Percentiles rank a stretch among this genome's conserved stretches.
These are phyloP conservation scores for Bruguiera gymnorhiza DNA, from an alignment of 345 rosid genomes.

Conservation along the genomic window DNA sequence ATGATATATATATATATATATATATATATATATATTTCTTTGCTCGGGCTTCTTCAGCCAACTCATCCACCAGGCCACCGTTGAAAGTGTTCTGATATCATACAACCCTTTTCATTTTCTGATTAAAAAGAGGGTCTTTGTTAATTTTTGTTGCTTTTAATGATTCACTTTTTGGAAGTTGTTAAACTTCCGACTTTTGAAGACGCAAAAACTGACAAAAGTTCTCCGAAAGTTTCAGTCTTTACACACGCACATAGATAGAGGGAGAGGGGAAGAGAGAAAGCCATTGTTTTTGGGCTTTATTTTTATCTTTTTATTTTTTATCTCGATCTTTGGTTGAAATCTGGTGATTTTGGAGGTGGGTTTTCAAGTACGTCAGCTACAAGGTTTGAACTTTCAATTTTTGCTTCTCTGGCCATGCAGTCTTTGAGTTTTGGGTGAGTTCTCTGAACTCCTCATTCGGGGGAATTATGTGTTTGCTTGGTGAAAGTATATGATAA, in stretches of 20 bases:
- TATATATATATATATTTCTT: no score
- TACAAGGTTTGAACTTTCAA: slow-evolving; percentile 16
- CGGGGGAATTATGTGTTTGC: neutral
- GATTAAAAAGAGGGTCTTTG: no score
- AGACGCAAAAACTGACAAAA: slow-evolving; percentile 10
- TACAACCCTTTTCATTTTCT: no score
- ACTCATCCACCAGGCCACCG: neutral
- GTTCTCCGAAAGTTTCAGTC: slow-evolving; percentile 11
- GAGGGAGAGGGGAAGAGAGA: neutral
- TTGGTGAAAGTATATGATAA: neutral
- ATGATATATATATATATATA: no score
- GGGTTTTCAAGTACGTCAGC: slow-evolving; percentile 23
- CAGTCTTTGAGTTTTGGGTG: slow-evolving; percentile 37
- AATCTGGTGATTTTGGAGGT: slow-evolving; percentile 29
- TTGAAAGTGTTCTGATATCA: no score
- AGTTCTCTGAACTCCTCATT: slow-evolving; percentile 22
- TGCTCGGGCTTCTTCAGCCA: neutral
- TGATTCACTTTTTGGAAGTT: neutral
- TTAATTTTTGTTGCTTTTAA: no score
- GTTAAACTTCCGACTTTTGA: slow-evolving; percentile 5
- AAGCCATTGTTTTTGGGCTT: slow-evolving; percentile 1
- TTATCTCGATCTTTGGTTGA: slow-evolving; percentile 16
- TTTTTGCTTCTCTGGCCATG: slow-evolving; percentile 36
- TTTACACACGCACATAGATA: neutral
- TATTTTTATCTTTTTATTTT: slow-evolving; percentile 20